Evolutionary conservation across 768 basidiomycete genomes (phyloP), one percentile per base, ranked within the genome.

Genomic region (Rhodotorula kratochvilovae): DNA sequence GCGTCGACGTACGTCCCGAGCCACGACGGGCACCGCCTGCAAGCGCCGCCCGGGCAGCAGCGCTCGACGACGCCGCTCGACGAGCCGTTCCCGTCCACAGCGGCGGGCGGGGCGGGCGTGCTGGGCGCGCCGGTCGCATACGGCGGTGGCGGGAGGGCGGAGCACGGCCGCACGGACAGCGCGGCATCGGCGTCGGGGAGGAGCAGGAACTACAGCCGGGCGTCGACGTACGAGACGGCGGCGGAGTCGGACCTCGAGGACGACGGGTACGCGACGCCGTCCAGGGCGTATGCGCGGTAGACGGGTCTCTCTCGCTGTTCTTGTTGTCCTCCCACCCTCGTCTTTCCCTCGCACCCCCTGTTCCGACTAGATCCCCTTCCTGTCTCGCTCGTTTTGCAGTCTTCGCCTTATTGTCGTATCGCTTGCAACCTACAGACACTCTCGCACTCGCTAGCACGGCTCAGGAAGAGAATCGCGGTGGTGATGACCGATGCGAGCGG

Each of bases 211-310:
- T 33, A 45, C 25, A 51, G 48, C 27, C 31, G 50, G 7, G 35
- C 61, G 46, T 50, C 48, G 46, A 62, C 61, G 48, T 62, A 62
- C 27, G n/a, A 21, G 33, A 62, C 61, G 13, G 61, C 61, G 35
- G 50, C 33, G 31, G 60, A 61, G 33, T 23, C 21, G 23, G 46
- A 25, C 2, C 23, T 17, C 33, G 35, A 39, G 23, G 61, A 62
- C 21, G 48, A 27, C 39, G 39, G 39, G 33, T 35, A 50, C 48
- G 61, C 13, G 8, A 4, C 25, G 33, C 31, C 31, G 33, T 35
- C 25, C 2, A 5, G 48, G 11, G 23, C 12, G 23, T 46, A 36
- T 16, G 48, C 46, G 27, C 25, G 23, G n/a, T 61, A 59, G 58
- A 19, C 1, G 39, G 13, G 17, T 50, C 13, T 27, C 12, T 8